Percentiles rank a stretch among this genome's conserved stretches.
Evolutionary conservation across 306 rosid genomes (phyloP).

Genomic region (Cajanus cajan): DNA sequence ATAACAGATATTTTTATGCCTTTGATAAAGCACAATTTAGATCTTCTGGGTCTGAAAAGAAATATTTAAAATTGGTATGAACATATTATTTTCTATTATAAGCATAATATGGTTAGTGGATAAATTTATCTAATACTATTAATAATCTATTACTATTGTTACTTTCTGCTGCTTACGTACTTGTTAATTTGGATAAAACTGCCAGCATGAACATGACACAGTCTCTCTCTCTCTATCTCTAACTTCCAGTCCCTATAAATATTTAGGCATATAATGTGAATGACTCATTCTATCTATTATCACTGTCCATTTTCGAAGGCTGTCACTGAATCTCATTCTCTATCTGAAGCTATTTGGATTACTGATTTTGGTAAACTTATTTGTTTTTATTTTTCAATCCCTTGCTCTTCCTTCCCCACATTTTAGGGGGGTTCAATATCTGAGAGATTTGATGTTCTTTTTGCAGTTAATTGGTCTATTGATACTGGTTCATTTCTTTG

Average conservation of each 20-base stretch:
- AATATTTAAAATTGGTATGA: too few relatives aligned
- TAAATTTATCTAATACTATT: background rate
- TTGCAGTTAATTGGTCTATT: constrained; percentile 30
- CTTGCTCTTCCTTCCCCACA: background rate
- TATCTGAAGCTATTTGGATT: constrained; percentile 18
- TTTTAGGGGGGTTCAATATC: background rate
- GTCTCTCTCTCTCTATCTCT: constrained; percentile 8
- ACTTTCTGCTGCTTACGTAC: background rate
- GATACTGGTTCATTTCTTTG: constrained; percentile 39
- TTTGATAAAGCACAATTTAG: background rate
- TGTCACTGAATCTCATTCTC: constrained; percentile 18
- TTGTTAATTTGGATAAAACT: constrained; percentile 51
- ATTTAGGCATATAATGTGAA: background rate
- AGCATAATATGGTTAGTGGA: background rate
- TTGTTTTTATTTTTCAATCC: background rate
- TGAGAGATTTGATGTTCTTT: background rate
- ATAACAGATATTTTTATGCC: background rate
- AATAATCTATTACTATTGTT: background rate
- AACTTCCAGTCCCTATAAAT: constrained; percentile 39
- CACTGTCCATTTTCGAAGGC: constrained; percentile 21
- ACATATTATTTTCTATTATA: background rate
- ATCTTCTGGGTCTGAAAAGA: background rate
- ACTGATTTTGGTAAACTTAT: constrained; percentile 29
- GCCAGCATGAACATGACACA: constrained; percentile 38
- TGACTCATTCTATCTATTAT: constrained; percentile 15